Evolutionary conservation across 1,139 yeast genomes (phyloP).

Genomic region (Taiozyma onychis): DNA sequence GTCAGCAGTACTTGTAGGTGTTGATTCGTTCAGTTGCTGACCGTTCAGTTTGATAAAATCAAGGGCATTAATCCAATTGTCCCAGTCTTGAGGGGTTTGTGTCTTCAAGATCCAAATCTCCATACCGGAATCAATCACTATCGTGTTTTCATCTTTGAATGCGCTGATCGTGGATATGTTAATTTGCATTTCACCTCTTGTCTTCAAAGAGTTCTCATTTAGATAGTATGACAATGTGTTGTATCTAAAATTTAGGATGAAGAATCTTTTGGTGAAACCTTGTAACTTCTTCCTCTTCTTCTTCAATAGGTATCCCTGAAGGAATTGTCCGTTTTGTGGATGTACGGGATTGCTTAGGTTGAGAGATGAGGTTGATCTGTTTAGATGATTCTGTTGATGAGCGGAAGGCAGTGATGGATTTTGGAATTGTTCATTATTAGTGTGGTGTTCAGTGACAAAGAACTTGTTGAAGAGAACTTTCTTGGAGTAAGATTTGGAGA

Average conservation of each 20-base stretch:
- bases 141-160: slow-evolving; percentile 57
- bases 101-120: slow-evolving; percentile 91
- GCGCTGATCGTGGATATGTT: slow-evolving; percentile 78
- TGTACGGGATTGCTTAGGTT: slow-evolving; percentile 20
- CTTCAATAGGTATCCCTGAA: slow-evolving; percentile 75
- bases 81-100: slow-evolving; percentile 56
- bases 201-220: slow-evolving; percentile 59
- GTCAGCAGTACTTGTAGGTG: background rate
- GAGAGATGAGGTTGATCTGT: slow-evolving; percentile 19
- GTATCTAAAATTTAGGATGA: slow-evolving; percentile 73
- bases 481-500: slow-evolving; percentile 80
- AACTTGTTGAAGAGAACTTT: slow-evolving; percentile 59
- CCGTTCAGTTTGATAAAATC: slow-evolving; percentile 21
- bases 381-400: background rate
- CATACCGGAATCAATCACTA: slow-evolving; percentile 90
- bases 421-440: slow-evolving; percentile 1
- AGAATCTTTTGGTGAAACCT: slow-evolving; percentile 82
- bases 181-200: slow-evolving; percentile 91
- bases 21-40: background rate
- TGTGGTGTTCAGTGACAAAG: slow-evolving; percentile 19
- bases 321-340: slow-evolving; percentile 51
- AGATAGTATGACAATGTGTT: slow-evolving; percentile 81
- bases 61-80: slow-evolving; percentile 78
- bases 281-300: slow-evolving; percentile 77
- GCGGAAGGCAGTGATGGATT: background rate